phyloP scores from a whole-genome alignment of 345 rosid genomes.

The Salix purpurea region DNA sequence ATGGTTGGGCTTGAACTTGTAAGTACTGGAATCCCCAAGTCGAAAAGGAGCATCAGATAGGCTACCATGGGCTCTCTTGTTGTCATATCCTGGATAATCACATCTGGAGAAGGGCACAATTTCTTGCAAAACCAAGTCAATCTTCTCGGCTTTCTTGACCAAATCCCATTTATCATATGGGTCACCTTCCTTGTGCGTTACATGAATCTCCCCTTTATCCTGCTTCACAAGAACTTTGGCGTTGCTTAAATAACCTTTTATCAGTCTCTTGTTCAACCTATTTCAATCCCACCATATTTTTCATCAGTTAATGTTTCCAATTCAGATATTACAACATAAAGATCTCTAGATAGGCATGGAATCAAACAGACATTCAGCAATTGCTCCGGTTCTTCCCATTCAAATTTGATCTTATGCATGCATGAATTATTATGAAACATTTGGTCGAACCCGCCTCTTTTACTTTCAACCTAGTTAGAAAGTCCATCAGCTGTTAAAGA shows the following conservation, averaged over 20 bases:
- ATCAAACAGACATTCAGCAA: not conserved
- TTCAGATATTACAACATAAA: not conserved
- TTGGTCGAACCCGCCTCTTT: not conserved
- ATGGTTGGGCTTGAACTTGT: constrained; percentile 22
- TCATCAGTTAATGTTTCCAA: not conserved
- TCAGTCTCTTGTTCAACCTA: constrained; percentile 35
- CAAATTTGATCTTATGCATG: not conserved
- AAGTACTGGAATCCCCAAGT: constrained; percentile 30
- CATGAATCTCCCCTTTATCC: constrained; percentile 31
- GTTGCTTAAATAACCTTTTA: constrained; percentile 29
- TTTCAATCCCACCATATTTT: constrained; percentile 6
- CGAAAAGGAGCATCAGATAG: constrained; percentile 15
- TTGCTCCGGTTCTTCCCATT: not conserved
- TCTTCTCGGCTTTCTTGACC: constrained; percentile 30
- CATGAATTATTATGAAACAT: not conserved
- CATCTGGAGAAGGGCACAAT: constrained; percentile 19
- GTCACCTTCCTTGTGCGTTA: constrained; percentile 31
- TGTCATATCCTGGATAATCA: constrained; percentile 27
- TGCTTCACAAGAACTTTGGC: constrained; percentile 23
- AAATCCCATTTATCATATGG: constrained; percentile 34
- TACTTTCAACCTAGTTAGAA: not conserved
- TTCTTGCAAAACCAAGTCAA: constrained; percentile 17
- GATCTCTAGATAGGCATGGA: not conserved
- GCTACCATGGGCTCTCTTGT: constrained; percentile 35
- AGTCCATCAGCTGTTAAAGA: not conserved